Evolutionary conservation across 108 stramenopile species (phyloP).

Genomic region (Skeletonema grethae): DNA sequence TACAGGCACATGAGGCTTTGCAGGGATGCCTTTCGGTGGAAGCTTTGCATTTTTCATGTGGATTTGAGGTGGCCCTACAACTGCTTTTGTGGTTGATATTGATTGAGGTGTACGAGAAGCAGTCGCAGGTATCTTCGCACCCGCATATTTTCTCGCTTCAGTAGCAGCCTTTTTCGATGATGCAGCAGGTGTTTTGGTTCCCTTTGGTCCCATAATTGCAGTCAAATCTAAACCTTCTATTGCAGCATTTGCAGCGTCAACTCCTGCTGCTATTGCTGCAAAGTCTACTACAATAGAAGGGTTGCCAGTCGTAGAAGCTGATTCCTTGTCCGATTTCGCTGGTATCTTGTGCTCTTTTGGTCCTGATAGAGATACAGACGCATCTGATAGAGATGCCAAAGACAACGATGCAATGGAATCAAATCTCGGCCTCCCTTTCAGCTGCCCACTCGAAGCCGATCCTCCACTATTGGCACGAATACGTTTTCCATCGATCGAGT

Average conservation of each 20-base stretch:
- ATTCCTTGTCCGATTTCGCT: conserved; percentile 13
- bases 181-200: conserved; percentile 11
- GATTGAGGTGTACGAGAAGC: conserved; percentile 2
- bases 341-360: conserved; percentile 23
- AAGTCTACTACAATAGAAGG: conserved; percentile 68
- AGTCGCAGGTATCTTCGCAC: background rate
- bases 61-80: background rate
- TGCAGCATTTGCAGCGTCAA: conserved; percentile 78
- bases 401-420: conserved; percentile 69
- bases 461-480: conserved; percentile 27
- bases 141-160: conserved; percentile 3
- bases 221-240: conserved; percentile 64
- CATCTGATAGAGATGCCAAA: conserved; percentile 58
- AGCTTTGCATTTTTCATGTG: conserved; percentile 10
- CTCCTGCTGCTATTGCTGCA: conserved; percentile 78
- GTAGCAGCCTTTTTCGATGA: conserved; percentile 6
- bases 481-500: conserved; percentile 20
- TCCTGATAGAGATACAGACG: conserved; percentile 39
- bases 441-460: conserved; percentile 19
- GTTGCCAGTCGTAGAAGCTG: conserved; percentile 17
- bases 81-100: conserved; percentile 8
- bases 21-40: background rate
- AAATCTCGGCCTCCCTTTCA: conserved; percentile 46
- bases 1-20: background rate
- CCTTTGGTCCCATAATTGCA: conserved; percentile 22